A percentile compares a stretch with the other conserved stretches of the same genome.
These are phyloP conservation scores for Taphrina betulina DNA, from an alignment of 1,139 yeast species.

Conservation along the genomic window DNA sequence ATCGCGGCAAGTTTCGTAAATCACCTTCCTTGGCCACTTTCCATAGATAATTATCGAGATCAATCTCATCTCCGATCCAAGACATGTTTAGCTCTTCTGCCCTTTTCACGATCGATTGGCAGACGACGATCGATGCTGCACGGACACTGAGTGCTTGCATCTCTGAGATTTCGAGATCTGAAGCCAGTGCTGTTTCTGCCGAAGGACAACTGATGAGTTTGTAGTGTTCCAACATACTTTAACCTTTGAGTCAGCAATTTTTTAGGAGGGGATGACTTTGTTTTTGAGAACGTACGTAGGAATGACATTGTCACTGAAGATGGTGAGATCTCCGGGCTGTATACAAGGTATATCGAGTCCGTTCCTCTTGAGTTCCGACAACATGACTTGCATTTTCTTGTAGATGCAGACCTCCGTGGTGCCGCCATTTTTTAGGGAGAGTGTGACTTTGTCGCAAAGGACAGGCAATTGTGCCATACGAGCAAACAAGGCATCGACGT, in stretches of 20 bases:
- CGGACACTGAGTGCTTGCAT: conserved; percentile 18
- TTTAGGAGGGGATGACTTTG: not conserved
- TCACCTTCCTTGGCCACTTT: conserved; percentile 25
- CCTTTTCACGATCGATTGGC: conserved; percentile 4
- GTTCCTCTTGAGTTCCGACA: conserved; percentile 18
- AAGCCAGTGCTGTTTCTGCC: conserved; percentile 1
- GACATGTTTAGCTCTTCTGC: not conserved
- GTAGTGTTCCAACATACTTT: conserved; percentile 25
- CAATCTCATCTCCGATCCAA: conserved; percentile 22
- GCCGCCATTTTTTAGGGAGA: not conserved
- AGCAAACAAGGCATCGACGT: conserved; percentile 6
- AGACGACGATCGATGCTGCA: conserved; percentile 26
- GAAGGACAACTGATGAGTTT: conserved; percentile 12
- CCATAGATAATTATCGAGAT: conserved; percentile 30
- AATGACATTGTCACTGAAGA: conserved; percentile 23
- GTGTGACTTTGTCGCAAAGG: not conserved
- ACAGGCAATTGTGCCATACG: conserved; percentile 14
- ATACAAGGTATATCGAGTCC: conserved; percentile 13
- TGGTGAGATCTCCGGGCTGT: conserved; percentile 16
- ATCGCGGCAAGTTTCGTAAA: conserved; percentile 15
- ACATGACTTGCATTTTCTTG: conserved; percentile 29
- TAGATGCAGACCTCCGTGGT: conserved; percentile 3
- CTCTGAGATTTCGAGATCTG: conserved; percentile 5
- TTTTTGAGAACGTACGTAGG: conserved; percentile 5
- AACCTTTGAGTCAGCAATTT: not conserved